phyloP scores from a whole-genome alignment of 306 rosid species.

The Urtica urens region DNA sequence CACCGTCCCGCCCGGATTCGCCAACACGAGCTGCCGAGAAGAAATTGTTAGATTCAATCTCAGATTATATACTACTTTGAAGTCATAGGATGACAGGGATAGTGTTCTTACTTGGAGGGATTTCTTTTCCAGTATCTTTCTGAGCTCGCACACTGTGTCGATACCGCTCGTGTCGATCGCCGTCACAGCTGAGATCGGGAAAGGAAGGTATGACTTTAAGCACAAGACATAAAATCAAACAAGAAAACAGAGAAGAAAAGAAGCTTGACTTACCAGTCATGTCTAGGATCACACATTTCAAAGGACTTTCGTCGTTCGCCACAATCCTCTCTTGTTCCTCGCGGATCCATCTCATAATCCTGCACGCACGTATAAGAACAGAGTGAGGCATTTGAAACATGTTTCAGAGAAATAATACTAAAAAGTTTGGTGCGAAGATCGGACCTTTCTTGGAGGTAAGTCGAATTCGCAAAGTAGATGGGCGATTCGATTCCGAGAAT shows the following conservation, averaged over 20 bases:
- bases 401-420: not conserved
- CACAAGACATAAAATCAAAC: no score
- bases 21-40: not conserved
- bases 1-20: not conserved
- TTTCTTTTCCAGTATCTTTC: not conserved
- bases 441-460: constrained; percentile 14
- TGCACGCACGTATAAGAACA: constrained; percentile 16
- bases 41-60: not conserved
- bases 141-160: not conserved
- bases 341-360: constrained; percentile 84
- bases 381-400: not conserved
- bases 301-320: constrained; percentile 35
- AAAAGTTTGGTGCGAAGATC: not conserved
- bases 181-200: not conserved
- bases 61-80: not conserved
- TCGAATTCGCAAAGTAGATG: constrained; percentile 11
- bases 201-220: no score
- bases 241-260: constrained; percentile 1
- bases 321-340: constrained; percentile 82
- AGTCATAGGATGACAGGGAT: no score
- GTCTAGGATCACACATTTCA: constrained; percentile 73
- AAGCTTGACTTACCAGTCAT: constrained; percentile 81
- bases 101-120: not conserved
- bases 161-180: not conserved
- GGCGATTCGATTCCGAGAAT: constrained; percentile 6